Evolutionary conservation across 176 grass and related monocot genomes (phyloP).

Genomic region (Carex parvula): DNA sequence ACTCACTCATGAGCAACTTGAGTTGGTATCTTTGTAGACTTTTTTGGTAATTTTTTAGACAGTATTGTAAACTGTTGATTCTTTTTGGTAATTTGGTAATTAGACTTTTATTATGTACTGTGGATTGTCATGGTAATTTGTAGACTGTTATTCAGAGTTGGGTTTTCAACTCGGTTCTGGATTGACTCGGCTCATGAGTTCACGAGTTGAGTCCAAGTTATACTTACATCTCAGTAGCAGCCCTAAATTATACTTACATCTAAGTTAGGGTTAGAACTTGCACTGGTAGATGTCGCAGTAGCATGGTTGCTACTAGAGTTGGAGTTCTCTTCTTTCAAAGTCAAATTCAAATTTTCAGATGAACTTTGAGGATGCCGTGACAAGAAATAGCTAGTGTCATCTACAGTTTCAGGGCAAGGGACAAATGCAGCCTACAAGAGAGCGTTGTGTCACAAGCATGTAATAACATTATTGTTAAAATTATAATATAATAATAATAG

Average conservation of each 20-base stretch:
- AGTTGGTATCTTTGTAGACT: no score
- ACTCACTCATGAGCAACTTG: no score
- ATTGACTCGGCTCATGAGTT: no score
- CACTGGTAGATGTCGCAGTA: constrained; percentile 21
- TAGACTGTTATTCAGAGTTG: no score
- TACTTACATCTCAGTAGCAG: no score
- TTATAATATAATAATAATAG: not conserved
- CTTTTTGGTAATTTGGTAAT: no score
- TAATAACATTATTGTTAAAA: not conserved
- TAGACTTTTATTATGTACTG: no score
- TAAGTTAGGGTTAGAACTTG: constrained; percentile 12
- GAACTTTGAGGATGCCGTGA: constrained; percentile 23
- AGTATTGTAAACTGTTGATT: no score
- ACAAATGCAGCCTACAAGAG: constrained; percentile 36
- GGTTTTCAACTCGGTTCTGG: no score
- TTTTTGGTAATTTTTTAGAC: no score
- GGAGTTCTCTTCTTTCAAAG: constrained; percentile 22
- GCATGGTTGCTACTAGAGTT: constrained; percentile 1
- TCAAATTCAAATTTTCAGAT: constrained; percentile 11
- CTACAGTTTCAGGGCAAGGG: constrained; percentile 31
- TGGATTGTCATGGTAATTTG: no score
- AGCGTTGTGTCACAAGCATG: not conserved
- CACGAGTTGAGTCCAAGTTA: no score
- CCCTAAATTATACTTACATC: constrained; percentile 7
- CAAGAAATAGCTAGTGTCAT: constrained; percentile 44